Base-by-base conservation (phyloP, 2,329 filamentous ascomycete genomes). In the Aspergillus pseudoterreus region DNA sequence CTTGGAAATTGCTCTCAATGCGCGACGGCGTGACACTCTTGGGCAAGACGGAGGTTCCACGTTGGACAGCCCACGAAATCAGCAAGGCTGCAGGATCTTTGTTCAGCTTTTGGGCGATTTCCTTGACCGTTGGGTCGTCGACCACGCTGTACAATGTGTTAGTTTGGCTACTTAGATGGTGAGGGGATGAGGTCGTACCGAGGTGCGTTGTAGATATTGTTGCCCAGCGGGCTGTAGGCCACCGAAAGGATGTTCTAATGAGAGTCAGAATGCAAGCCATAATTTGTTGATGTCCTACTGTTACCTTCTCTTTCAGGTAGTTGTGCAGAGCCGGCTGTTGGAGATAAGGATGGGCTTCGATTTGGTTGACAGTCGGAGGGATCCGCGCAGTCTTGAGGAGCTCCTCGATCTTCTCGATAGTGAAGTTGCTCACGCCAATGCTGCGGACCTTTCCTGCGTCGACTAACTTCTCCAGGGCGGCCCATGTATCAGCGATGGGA, bases 341-440 rank as follows among this genome's bases (percentile, higher is more conserved):
- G 2, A 87, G 72, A 64, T 85, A 86, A 0, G 84, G 82, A 63
- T 87, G 83, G 41, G 82, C 81, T 63, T 87, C 84, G 57, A 87
- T 82, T 66, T 87, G 84, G 67, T 87, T 87, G 51, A 81, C 78
- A 2, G 80, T 81, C 0, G 84, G 84, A 0, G 75, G 70, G 10
- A 83, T 74, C 36, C 71, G 77, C n/a, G 79, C 78, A 0, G 59
- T 63, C 43, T 63, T 54, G 14, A 68, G 56, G 22, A 70, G 52
- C 12, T 65, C 58, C 33, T 65, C 58, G 14, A 62, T 54, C 50
- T 65, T 62, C 5, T 58, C 57, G 11, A 72, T 75, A 49, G 77
- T 76, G 47, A 82, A 65, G 27, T 65, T 69, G 47, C 61, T 65
- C 32, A 69, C 57, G 12, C 63, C 70, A 33, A 72, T 70, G 17